A percentile compares a stretch with the other conserved stretches of the same genome.
Conservation (phyloP, 2,329 filamentous ascomycete genomes). For the Chrysosporium queenslandicum region DNA sequence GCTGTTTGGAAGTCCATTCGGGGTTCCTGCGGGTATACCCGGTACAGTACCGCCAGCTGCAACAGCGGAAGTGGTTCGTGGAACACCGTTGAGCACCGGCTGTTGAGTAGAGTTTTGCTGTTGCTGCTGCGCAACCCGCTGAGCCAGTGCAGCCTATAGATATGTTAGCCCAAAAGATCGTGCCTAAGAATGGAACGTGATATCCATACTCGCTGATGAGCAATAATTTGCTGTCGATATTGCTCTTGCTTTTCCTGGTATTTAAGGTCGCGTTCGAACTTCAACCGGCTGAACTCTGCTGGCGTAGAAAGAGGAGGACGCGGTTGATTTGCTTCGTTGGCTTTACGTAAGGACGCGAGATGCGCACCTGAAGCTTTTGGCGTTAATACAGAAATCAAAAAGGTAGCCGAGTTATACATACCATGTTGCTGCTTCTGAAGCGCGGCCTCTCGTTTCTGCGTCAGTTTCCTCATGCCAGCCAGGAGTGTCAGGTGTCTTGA, state of each 20-base stretch:
- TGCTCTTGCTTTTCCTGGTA: constrained; percentile 47
- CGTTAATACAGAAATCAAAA: constrained; percentile 15
- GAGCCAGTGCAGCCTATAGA: constrained; percentile 33
- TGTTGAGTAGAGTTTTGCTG: constrained; percentile 9
- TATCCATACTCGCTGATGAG: constrained; percentile 42
- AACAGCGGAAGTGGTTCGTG: constrained; percentile 41
- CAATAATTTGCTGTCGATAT: constrained; percentile 54
- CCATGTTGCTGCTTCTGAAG: constrained; percentile 79
- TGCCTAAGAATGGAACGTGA: neutral
- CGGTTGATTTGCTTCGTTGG: constrained; percentile 56
- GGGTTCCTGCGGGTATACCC: constrained; percentile 1
- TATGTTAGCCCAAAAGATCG: constrained; percentile 15
- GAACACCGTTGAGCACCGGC: constrained; percentile 2
- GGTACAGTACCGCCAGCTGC: constrained; percentile 18
- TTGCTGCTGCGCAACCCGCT: constrained; percentile 25
- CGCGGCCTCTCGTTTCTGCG: constrained; percentile 81
- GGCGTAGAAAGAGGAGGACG: constrained; percentile 60
- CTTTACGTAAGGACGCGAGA: constrained; percentile 71
- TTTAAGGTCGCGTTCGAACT: constrained; percentile 74
- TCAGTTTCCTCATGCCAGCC: constrained; percentile 89
- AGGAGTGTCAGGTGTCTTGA: constrained; percentile 81
- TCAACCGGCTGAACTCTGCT: constrained; percentile 79
- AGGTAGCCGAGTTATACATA: constrained; percentile 24
- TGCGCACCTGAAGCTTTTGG: constrained; percentile 43
- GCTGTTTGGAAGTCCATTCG: constrained; percentile 18